Evolutionary conservation across 73 alveolate genomes (phyloP).

Genomic region (Symbiodinium natans): DNA sequence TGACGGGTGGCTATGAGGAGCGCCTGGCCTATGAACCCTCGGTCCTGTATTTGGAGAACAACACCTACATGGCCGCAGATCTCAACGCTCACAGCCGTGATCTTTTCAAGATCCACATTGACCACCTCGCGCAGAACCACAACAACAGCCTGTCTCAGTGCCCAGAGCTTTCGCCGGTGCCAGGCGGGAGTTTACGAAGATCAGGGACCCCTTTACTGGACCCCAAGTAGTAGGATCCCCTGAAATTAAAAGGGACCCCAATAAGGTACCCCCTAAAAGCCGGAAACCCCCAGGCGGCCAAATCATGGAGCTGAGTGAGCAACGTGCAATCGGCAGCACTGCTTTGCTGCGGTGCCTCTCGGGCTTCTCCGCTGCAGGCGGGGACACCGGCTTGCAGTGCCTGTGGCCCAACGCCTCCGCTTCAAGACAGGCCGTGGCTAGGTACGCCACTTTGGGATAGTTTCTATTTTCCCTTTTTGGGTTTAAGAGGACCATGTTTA

Average conservation of each 20-base stretch:
- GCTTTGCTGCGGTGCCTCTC: conserved; percentile 56
- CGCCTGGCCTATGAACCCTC: neutral
- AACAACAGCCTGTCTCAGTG: conserved; percentile 84
- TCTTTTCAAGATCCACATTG: conserved; percentile 28
- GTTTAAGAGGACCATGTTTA: too few relatives aligned
- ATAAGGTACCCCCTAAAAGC: too few relatives aligned
- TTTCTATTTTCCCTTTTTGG: too few relatives aligned
- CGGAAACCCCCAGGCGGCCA: too few relatives aligned
- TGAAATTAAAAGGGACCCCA: too few relatives aligned
- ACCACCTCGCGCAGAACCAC: conserved; percentile 46
- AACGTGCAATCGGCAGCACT: conserved; percentile 65
- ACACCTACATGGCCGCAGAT: conserved; percentile 16
- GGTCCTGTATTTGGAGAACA: conserved; percentile 19
- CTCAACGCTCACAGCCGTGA: conserved; percentile 4
- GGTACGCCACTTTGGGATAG: too few relatives aligned
- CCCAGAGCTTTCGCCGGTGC: conserved; percentile 79
- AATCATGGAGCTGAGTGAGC: neutral
- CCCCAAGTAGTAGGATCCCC: too few relatives aligned
- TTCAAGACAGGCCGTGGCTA: conserved; percentile 42
- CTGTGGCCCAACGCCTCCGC: conserved; percentile 42
- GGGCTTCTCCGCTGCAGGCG: conserved; percentile 70
- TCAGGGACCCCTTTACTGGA: too few relatives aligned
- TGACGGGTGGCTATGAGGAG: conserved; percentile 40
- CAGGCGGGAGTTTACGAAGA: too few relatives aligned
- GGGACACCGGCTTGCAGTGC: conserved; percentile 26